Evolutionary conservation across 2,329 filamentous ascomycete genomes (phyloP), one percentile per base, ranked within the genome.

Genomic region (Trichoderma sp.): DNA sequence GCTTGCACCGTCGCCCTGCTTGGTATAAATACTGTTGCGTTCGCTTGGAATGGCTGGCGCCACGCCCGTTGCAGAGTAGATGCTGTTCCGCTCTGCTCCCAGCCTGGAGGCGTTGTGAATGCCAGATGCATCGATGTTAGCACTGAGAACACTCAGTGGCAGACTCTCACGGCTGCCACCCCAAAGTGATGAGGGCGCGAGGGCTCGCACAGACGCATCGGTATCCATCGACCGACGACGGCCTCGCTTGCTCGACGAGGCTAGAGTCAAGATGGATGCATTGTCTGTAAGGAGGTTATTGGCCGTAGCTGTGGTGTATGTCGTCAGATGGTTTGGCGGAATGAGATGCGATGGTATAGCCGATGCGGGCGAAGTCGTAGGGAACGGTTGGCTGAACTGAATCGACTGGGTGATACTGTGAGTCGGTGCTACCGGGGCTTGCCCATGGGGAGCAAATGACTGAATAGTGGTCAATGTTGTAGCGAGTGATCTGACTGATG

Each of bases 401-500:
- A 90, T 85, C 11, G 83, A 82, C 72, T 86, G 83, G 32, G 81
- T 77, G 59, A 79, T 81, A 72, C 78, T 82, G 68, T 81, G 80
- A 56, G 73, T 71, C 10, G 77, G 70, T 73, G 75, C 61, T 71
- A 76, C 71, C 71, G 74, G 72, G 66, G 77, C 59, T 79, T 82
- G 66, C 80, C 81, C 66, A 49, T 70, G 56, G 58, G 82, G 75
- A 66, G 76, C 70, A 68, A 51, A 73, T 1, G 92, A 95, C 75
- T 95, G 92, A 69, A 96, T 94, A 0, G 92, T 96, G 0, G 93
- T 96, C 67, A 96, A 83, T 1, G 92, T 96, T 0, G 92, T 96
- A 1, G 92, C 92, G 66, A 96, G 83, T 2, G 92, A 95, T 70
- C 89, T 90, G 59, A 93, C 89, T 8, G 92, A 95, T 30, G 92